phyloP scores from a whole-genome alignment of 139 green algal species.

The Chlamydomonas incerta region DNA sequence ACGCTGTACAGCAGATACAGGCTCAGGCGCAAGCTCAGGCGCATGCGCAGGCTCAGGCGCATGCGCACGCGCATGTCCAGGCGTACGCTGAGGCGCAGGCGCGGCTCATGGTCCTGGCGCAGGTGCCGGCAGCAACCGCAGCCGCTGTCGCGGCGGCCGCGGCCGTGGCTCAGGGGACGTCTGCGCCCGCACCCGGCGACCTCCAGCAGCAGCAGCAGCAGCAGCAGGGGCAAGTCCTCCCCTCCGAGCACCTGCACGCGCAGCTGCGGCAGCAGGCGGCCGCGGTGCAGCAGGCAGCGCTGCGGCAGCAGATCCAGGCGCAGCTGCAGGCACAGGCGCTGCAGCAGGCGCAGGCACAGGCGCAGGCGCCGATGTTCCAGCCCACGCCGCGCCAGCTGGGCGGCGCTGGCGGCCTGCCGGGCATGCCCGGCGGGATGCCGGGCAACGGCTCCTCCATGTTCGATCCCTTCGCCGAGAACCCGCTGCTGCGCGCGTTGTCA shows the following conservation, averaged over 20 bases:
- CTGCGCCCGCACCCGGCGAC: too few species aligned
- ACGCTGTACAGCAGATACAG: background rate
- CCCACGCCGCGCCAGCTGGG: background rate
- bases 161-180: background rate
- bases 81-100: background rate
- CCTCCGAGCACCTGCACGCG: constrained; percentile 19
- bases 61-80: constrained; percentile 8
- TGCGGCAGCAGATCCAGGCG: constrained; percentile 6
- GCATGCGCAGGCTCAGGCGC: constrained; percentile 2
- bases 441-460: constrained; percentile 8
- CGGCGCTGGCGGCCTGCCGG: background rate
- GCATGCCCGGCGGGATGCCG: background rate
- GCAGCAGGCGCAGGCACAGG: background rate
- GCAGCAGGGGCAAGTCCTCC: background rate
- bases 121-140: background rate
- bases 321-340: background rate
- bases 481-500: constrained; percentile 44
- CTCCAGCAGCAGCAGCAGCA: constrained; percentile 6
- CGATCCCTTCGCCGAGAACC: constrained; percentile 56
- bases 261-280: background rate
- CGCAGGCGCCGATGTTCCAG: background rate
- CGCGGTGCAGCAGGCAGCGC: constrained; percentile 7
- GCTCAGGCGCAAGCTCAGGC: constrained; percentile 1
- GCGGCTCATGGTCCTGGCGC: background rate
- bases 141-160: background rate